Evolutionary conservation across 495 filamentous ascomycete species (phyloP), one percentile per base, ranked within the genome.

Genomic region (Diplogelasinospora grovesii): DNA sequence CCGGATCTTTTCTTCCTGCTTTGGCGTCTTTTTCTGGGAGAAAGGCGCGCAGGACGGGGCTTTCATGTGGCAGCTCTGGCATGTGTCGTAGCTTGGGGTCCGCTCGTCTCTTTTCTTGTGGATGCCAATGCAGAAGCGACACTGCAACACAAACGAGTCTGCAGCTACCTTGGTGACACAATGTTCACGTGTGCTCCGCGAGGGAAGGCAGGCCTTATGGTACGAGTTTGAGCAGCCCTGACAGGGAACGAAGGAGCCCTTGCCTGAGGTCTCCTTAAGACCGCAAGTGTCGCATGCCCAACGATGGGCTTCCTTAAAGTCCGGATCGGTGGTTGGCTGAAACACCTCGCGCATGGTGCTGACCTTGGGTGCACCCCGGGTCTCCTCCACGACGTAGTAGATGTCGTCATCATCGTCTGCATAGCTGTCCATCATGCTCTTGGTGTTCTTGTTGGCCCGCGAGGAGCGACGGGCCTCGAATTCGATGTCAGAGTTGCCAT

Each of bases 221-320:
- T 86, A 95, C 0, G 83, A 70, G 16, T 76, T 70, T 3, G 79
- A 85, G 58, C 93, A 99, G 14, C 93, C 90, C 58, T 99, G 93
- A 49, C 93, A 99, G 50, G 74, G 83, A 3, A 97, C 69, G 15
- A 97, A 68, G 8, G 65, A 61, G 0, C 79, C 82, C 56, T 79
- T 82, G 23, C 70, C 67, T 1, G 60, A 46, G 31, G 70, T 70
- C 31, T 75, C 60, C 7, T 72, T 77, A 22, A 62, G 50, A 4
- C 64, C 57, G 59, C 93, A 99, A n/a, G 73, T 66, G 43, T 85
- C 81, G 58, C 93, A 99, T 4, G 52, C 54, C 13, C 74, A 60
- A n/a, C 65, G 73, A 57, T 99, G 93, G 5, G 70, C 67, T 22
- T 62, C 54, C 45, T 73, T 68, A 58, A 95, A 95, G 0, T 72